These are phyloP conservation scores for Gracilariopsis chorda DNA, from an alignment of 23 red algal genomes.

Conservation along the genomic window DNA sequence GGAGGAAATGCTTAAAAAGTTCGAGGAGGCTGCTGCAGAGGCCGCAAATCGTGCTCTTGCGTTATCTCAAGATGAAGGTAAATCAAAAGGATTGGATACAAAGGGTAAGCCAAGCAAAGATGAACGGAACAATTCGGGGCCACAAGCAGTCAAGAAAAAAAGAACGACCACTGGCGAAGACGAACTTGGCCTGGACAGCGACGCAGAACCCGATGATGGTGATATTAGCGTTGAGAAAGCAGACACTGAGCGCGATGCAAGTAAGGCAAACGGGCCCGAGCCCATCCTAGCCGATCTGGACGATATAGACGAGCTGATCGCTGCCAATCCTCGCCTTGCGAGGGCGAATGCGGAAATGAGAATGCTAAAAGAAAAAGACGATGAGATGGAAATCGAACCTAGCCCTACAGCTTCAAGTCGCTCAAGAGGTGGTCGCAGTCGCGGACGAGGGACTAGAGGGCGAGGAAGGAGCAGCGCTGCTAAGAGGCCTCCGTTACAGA, in stretches of 20 bases:
- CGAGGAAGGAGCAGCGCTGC: background rate
- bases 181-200: background rate
- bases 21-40: conserved; percentile 17
- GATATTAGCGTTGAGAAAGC: background rate
- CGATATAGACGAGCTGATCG: background rate
- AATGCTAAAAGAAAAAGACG: background rate
- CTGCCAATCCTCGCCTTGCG: background rate
- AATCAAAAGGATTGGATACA: background rate
- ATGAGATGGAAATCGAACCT: background rate
- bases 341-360: background rate
- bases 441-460: background rate
- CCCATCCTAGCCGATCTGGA: no score
- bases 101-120: background rate
- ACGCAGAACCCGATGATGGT: background rate
- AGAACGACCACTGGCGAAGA: background rate
- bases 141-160: background rate
- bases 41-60: conserved; percentile 36
- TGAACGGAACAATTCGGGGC: background rate
- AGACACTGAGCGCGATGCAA: background rate
- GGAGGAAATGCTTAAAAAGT: conserved; percentile 13
- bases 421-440: background rate
- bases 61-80: background rate
- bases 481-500: background rate
- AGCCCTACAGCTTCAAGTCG: background rate
- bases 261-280: background rate